phyloP scores from a whole-genome alignment of 345 rosid genomes.

The Erodium maritimum region DNA sequence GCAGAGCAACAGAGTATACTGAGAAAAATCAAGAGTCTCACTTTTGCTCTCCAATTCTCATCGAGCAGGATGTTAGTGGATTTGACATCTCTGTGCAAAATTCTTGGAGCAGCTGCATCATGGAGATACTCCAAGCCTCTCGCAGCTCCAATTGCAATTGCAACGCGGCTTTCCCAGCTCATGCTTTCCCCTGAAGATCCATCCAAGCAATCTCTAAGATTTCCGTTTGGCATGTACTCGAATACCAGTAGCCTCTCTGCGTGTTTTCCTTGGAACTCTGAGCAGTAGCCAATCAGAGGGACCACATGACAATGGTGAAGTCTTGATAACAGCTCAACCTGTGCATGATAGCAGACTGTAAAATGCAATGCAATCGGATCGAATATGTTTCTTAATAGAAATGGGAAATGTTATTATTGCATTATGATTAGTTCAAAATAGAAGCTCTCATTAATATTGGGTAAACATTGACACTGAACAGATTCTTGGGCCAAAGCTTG shows the following conservation, averaged over 20 bases:
- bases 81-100: slow-evolving; percentile 92
- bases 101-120: slow-evolving; percentile 96
- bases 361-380: no score
- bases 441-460: no score
- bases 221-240: slow-evolving; percentile 74
- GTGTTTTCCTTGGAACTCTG: slow-evolving; percentile 62
- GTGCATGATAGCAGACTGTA: slow-evolving; percentile 12
- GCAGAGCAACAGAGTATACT: neutral
- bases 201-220: slow-evolving; percentile 74
- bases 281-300: slow-evolving; percentile 84
- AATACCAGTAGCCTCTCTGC: slow-evolving; percentile 79
- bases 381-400: no score
- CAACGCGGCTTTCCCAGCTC: slow-evolving; percentile 72
- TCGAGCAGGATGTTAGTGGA: slow-evolving; percentile 89
- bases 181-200: slow-evolving; percentile 47
- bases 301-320: slow-evolving; percentile 94
- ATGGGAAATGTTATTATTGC: no score
- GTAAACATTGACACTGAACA: no score
- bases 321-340: slow-evolving; percentile 79
- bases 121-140: slow-evolving; percentile 98
- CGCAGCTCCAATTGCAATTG: slow-evolving; percentile 90
- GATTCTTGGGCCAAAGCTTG: no score
- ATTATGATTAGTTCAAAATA: no score
- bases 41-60: slow-evolving; percentile 80
- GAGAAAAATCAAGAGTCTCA: slow-evolving; percentile 19